phyloP scores from a whole-genome alignment of 2,329 filamentous ascomycete species.

The Ophiostoma australiae region DNA sequence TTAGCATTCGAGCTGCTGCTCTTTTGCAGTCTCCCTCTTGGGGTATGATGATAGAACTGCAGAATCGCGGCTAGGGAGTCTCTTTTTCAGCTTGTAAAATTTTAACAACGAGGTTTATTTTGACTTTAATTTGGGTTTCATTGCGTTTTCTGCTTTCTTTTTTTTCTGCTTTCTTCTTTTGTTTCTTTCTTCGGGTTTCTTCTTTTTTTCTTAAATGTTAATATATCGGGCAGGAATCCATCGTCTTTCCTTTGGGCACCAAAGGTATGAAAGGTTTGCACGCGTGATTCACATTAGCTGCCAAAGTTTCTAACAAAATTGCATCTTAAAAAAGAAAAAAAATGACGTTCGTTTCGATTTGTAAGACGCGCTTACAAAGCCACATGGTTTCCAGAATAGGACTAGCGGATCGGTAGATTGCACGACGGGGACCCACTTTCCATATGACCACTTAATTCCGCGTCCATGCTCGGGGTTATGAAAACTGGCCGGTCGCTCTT shows the following conservation, averaged over 20 bases:
- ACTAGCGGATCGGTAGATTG: not conserved
- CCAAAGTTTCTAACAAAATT: not conserved
- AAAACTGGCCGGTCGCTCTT: not conserved
- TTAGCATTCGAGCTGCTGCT: not conserved
- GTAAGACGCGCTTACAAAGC: constrained; percentile 4
- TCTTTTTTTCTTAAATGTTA: not conserved
- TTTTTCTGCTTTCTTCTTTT: not conserved
- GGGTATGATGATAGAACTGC: too few relatives aligned
- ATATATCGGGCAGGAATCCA: not conserved
- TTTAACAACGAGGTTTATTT: not conserved
- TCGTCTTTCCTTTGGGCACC: not conserved
- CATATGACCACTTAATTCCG: not conserved
- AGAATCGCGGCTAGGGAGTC: too few relatives aligned
- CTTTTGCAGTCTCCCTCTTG: not conserved
- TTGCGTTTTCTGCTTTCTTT: not conserved
- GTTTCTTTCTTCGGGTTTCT: not conserved
- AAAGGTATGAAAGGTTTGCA: not conserved
- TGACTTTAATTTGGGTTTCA: not conserved
- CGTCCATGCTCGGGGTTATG: not conserved
- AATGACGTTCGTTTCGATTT: constrained; percentile 4
- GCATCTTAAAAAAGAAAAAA: constrained; percentile 13
- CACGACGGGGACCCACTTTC: not conserved
- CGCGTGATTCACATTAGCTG: not conserved
- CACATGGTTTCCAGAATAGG: not conserved
- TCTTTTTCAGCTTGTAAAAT: too few relatives aligned